Percentiles rank a stretch among this genome's conserved stretches.
Conservation (phyloP, 2,329 filamentous ascomycete species). For the Calonectria pteridis region DNA sequence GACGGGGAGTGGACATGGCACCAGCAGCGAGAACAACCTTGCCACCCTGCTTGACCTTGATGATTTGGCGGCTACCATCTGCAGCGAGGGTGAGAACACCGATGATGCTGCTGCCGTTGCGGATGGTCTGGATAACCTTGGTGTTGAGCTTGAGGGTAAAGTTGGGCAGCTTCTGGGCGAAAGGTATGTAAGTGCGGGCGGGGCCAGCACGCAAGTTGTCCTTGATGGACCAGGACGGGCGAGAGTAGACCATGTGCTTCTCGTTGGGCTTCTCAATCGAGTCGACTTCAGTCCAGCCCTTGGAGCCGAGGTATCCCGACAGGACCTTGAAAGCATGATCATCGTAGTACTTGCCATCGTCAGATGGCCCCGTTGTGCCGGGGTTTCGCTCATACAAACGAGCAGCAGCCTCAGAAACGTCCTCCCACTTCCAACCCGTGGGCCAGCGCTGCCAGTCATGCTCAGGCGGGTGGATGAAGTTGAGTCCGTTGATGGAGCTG, state of each 20-base stretch:
- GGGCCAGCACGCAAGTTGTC: slow-evolving; percentile 77
- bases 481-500: slow-evolving; percentile 44
- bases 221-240: slow-evolving; percentile 76
- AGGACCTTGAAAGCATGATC: slow-evolving; percentile 74
- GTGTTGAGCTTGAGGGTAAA: slow-evolving; percentile 77
- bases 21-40: slow-evolving; percentile 75
- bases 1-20: slow-evolving; percentile 52
- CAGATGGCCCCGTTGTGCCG: slow-evolving; percentile 74
- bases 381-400: slow-evolving; percentile 54
- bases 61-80: slow-evolving; percentile 58
- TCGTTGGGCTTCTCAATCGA: slow-evolving; percentile 71
- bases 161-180: slow-evolving; percentile 69
- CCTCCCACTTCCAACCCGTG: slow-evolving; percentile 37
- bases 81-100: slow-evolving; percentile 70
- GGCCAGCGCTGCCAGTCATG: slow-evolving; percentile 44
- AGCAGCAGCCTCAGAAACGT: slow-evolving; percentile 39
- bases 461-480: slow-evolving; percentile 44
- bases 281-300: slow-evolving; percentile 74
- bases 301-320: slow-evolving; percentile 65
- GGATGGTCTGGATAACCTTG: slow-evolving; percentile 73
- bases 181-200: slow-evolving; percentile 77
- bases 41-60: slow-evolving; percentile 42
- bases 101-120: slow-evolving; percentile 70
- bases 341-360: slow-evolving; percentile 75
- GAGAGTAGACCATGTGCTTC: slow-evolving; percentile 76